Evolutionary conservation across 345 rosid species (phyloP).

Genomic region (Crucihimalaya himalaica): DNA sequence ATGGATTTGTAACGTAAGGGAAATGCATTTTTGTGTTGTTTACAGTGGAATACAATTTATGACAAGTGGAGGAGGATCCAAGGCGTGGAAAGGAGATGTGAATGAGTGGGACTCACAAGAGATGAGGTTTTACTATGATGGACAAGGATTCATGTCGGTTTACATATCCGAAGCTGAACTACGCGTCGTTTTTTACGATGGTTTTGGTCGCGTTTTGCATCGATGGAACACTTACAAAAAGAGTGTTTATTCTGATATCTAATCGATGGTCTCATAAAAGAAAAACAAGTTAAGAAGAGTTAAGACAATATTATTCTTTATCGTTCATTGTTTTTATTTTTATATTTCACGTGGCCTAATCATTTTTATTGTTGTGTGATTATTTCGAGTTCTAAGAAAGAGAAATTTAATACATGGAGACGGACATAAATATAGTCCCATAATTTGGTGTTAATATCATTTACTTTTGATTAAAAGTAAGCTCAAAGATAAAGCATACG

Average conservation of each 20-base stretch:
- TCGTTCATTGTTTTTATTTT: not conserved
- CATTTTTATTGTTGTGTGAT: not conserved
- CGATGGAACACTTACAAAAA: slow-evolving; percentile 45
- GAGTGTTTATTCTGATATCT: slow-evolving; percentile 16
- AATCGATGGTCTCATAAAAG: not conserved
- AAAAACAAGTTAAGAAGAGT: not conserved
- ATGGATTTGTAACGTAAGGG: slow-evolving; percentile 7
- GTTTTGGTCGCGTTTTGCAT: slow-evolving; percentile 55
- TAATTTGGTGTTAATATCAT: not conserved
- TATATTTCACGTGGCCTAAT: not conserved
- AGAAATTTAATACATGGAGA: not conserved
- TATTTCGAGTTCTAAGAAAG: slow-evolving; percentile 3
- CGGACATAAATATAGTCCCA: not conserved
- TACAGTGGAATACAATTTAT: slow-evolving; percentile 58
- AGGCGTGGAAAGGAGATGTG: slow-evolving; percentile 75
- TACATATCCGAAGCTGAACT: slow-evolving; percentile 30
- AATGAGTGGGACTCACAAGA: slow-evolving; percentile 32
- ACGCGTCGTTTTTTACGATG: slow-evolving; percentile 53
- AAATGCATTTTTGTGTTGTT: not conserved
- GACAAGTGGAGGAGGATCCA: slow-evolving; percentile 88
- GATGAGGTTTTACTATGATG: slow-evolving; percentile 67
- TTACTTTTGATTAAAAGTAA: not conserved
- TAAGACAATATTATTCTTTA: not conserved
- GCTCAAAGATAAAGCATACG: no score
- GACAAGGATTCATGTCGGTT: slow-evolving; percentile 83